Base-by-base conservation (phyloP, 495 filamentous ascomycete genomes). In the Parathielavia hyrcaniae region DNA sequence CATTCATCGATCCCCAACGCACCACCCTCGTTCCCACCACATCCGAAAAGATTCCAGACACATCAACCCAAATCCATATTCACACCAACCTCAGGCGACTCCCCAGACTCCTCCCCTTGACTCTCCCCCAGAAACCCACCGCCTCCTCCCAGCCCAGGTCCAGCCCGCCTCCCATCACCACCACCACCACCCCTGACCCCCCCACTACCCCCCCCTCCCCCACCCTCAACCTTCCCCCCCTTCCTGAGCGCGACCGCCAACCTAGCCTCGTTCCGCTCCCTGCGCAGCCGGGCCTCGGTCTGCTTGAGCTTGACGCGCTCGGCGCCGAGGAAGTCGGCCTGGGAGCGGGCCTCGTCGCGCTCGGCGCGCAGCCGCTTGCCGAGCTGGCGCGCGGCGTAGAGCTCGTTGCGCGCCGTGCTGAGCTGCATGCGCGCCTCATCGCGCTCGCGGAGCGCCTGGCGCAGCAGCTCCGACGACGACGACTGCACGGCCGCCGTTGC, bases 231-330 rank as follows among this genome's bases (percentile, higher is more conserved):
- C 19, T 12, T 30, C 32, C 11, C 4, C 43, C 34, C 43, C 55
- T 39, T 53, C 2, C 59, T 3, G 0, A 52, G 30, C 41, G 22
- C 35, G 9, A 8, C 5, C 38, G 55, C 58, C 49, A 64, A 5
- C 38, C 65, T 19, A 0, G 58, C 62, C 41, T 66, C 61, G 20
- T 69, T 65, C 55, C 67, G n/a, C 58, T 69, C 65, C 57, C 59
- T 38, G n/a, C 67, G 22, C 46, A 69, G 20, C 44, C 67, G 10
- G 1, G 12, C 8, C 57, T 69, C 65, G 1, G 51, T 57, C 51
- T 35, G 11, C 32, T 50, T 48, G 2, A 16, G 49, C 43, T 41
- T 49, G 0, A 48, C 53, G 11, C 63, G 32, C 49, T 66, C 61
- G 23, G 46, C 50, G 6, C 40, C 36, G 1, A 68, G 38, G 16